phyloP scores from a whole-genome alignment of 2,329 filamentous ascomycete genomes.

The Aspergillus versicolor region DNA sequence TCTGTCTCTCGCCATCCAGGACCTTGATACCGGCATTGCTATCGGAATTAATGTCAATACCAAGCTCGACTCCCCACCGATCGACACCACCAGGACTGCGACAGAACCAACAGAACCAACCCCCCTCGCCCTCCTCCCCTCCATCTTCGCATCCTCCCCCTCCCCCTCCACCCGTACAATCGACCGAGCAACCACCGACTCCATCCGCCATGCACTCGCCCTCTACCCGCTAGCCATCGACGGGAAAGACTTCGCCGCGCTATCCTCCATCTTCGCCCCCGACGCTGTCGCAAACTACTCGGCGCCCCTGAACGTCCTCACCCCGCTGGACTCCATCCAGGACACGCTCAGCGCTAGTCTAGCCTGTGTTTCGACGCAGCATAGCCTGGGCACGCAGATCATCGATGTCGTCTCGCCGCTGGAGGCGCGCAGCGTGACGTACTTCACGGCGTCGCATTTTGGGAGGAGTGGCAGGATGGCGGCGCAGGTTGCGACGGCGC shows the following conservation, averaged over 20 bases:
- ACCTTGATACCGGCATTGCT: no score
- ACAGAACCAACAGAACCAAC: no score
- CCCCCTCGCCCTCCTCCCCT: not conserved
- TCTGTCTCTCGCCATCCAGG: no score
- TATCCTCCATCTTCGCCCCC: slow-evolving; percentile 11
- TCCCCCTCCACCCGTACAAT: not conserved
- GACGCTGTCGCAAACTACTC: slow-evolving; percentile 18
- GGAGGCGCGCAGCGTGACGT: slow-evolving; percentile 12
- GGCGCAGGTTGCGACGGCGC: not conserved
- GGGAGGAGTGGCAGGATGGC: not conserved
- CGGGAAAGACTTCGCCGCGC: slow-evolving; percentile 7
- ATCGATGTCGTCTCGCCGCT: slow-evolving; percentile 10
- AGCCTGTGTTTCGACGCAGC: slow-evolving; percentile 17
- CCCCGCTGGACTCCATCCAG: slow-evolving; percentile 4
- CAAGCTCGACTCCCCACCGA: no score
- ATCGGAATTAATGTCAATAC: no score
- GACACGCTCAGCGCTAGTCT: slow-evolving; percentile 12
- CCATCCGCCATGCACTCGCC: slow-evolving; percentile 1
- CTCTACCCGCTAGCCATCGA: slow-evolving; percentile 4
- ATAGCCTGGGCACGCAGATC: slow-evolving; percentile 14
- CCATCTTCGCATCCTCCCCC: not conserved
- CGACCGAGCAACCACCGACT: not conserved
- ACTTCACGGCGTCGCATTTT: slow-evolving; percentile 15
- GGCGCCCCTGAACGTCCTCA: slow-evolving; percentile 16
- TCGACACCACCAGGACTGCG: no score